Evolutionary conservation across 768 basidiomycete species (phyloP).

Genomic region (Amyloporia xantha): DNA sequence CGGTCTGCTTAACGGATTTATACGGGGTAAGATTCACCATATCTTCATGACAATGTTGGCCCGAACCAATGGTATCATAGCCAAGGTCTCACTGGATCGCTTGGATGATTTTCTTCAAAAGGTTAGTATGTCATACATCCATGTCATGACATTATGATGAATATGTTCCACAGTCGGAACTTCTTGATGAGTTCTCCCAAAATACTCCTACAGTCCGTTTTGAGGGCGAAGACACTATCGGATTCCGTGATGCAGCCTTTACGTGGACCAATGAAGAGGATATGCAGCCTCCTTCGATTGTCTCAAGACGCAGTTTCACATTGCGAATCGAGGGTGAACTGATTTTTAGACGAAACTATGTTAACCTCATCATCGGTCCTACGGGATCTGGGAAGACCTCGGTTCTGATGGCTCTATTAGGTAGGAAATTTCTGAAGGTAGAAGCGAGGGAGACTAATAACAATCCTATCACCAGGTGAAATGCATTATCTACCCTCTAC

Average conservation of each 20-base stretch:
- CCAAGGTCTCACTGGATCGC: constrained; percentile 61
- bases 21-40: constrained; percentile 16
- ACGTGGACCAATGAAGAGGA: constrained; percentile 40
- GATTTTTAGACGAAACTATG: constrained; percentile 40
- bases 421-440: constrained; percentile 6
- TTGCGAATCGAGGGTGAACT: constrained; percentile 45
- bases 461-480: constrained; percentile 33
- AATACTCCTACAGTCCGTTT: constrained; percentile 8
- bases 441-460: background rate
- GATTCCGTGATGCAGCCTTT: constrained; percentile 49
- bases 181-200: constrained; percentile 36
- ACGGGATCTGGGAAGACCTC: constrained; percentile 56
- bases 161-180: constrained; percentile 42
- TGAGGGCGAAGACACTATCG: constrained; percentile 30
- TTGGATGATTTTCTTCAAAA: constrained; percentile 41
- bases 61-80: no score
- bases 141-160: no score
- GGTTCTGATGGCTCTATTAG: constrained; percentile 28
- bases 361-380: constrained; percentile 55
- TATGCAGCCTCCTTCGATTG: constrained; percentile 27
- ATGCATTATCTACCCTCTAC: constrained; percentile 51
- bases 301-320: constrained; percentile 36
- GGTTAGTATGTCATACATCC: constrained; percentile 13
- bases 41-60: no score
- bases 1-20: constrained; percentile 23